These are phyloP conservation scores for Rhodocollybia butyracea DNA, from an alignment of 768 basidiomycete species.

Conservation along the genomic window DNA sequence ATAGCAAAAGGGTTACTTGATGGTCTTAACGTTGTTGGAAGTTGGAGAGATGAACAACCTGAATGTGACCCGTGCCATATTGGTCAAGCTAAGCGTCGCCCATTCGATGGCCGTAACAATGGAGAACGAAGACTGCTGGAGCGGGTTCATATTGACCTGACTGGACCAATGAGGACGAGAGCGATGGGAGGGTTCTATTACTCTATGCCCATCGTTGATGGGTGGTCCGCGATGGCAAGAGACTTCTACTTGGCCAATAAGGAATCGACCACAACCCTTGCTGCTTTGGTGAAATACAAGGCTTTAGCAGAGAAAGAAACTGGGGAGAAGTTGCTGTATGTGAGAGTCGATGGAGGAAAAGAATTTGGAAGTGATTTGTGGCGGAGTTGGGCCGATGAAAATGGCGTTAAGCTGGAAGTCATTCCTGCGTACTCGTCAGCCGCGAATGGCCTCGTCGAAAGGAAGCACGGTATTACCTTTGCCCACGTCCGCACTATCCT, in stretches of 20 bases:
- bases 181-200: background rate
- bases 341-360: slow-evolving; percentile 20
- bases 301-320: slow-evolving; percentile 1
- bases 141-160: background rate
- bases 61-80: background rate
- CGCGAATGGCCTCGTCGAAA: slow-evolving; percentile 24
- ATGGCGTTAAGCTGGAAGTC: slow-evolving; percentile 18
- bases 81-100: background rate
- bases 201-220: slow-evolving; percentile 7
- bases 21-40: background rate
- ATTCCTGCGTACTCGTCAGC: slow-evolving; percentile 21
- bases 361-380: slow-evolving; percentile 15
- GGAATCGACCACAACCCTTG: background rate
- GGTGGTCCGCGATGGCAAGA: background rate
- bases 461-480: background rate
- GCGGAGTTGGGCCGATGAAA: slow-evolving; percentile 1
- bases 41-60: too few relatives aligned
- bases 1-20: background rate
- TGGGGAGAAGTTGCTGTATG: background rate
- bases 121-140: background rate
- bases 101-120: background rate
- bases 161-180: background rate
- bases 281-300: background rate
- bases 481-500: background rate
- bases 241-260: slow-evolving; percentile 1